phyloP scores from a whole-genome alignment of 2,329 filamentous ascomycete genomes.

The Coniochaeta prunicola region DNA sequence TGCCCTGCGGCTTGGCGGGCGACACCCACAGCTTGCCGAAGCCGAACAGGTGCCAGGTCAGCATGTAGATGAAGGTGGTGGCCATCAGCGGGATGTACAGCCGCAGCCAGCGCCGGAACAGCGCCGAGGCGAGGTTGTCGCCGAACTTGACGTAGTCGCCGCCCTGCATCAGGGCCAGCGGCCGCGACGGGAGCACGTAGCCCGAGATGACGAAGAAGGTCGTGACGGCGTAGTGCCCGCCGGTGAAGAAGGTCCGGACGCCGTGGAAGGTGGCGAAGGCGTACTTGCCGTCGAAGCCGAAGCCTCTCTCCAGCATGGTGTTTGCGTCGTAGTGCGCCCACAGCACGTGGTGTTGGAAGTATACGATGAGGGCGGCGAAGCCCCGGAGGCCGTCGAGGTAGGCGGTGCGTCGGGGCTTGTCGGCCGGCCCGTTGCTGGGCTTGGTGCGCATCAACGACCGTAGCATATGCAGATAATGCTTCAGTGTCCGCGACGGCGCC shows the following conservation, averaged over 20 bases:
- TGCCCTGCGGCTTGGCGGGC: slow-evolving; percentile 26
- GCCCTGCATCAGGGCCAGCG: slow-evolving; percentile 36
- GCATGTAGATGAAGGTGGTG: slow-evolving; percentile 44
- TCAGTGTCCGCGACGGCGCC: not conserved
- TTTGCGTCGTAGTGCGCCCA: slow-evolving; percentile 42
- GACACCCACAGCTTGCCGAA: slow-evolving; percentile 28
- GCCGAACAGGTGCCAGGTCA: slow-evolving; percentile 41
- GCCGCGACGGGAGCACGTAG: slow-evolving; percentile 46
- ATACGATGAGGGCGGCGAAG: slow-evolving; percentile 60
- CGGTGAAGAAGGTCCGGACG: slow-evolving; percentile 52
- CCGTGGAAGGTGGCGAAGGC: slow-evolving; percentile 46
- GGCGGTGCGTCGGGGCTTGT: slow-evolving; percentile 41
- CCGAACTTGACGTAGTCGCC: slow-evolving; percentile 32
- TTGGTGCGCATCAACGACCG: slow-evolving; percentile 9
- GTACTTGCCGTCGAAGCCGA: slow-evolving; percentile 39
- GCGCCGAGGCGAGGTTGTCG: slow-evolving; percentile 34
- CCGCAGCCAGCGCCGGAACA: slow-evolving; percentile 38
- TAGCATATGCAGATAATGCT: slow-evolving; percentile 5
- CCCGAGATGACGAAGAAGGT: slow-evolving; percentile 52
- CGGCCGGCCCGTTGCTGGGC: slow-evolving; percentile 5
- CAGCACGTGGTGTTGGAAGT: slow-evolving; percentile 52
- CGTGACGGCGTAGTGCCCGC: slow-evolving; percentile 53
- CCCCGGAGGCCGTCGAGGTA: slow-evolving; percentile 60
- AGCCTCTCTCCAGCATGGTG: slow-evolving; percentile 43
- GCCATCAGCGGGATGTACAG: slow-evolving; percentile 41